A percentile compares a stretch with the other conserved stretches of the same genome.
Evolutionary conservation across 192 early-diverging fungal species (phyloP).

Genomic region (Mortierella claussenii): DNA sequence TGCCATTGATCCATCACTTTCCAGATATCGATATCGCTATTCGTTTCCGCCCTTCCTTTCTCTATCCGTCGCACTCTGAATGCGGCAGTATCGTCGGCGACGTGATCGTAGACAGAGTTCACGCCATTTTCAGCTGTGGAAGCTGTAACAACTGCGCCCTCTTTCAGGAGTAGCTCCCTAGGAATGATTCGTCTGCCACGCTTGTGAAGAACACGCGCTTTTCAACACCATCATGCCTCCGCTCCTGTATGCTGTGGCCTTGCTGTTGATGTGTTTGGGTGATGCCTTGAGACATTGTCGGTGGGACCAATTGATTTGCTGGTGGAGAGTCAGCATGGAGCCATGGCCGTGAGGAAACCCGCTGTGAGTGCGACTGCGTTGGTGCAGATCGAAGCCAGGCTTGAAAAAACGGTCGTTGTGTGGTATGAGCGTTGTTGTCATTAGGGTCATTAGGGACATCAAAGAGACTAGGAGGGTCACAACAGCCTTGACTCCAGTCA

Average conservation of each 20-base stretch:
- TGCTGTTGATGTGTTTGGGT: too few species aligned
- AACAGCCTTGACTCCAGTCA: background rate
- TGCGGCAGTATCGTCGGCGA: background rate
- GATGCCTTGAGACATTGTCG: too few species aligned
- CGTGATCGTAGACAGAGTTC: background rate
- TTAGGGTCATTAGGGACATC: background rate
- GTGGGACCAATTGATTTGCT: too few species aligned
- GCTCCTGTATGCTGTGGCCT: too few species aligned
- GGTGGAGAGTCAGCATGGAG: background rate
- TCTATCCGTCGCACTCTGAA: background rate
- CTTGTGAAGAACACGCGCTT: too few species aligned
- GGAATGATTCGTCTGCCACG: background rate
- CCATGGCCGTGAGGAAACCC: background rate
- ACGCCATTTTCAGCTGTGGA: background rate
- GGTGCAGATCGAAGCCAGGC: background rate
- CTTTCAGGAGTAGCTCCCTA: background rate
- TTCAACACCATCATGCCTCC: too few species aligned
- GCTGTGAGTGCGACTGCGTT: background rate
- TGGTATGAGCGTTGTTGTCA: background rate
- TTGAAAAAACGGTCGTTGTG: too few species aligned
- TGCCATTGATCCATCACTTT: conserved; percentile 4
- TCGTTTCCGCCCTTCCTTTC: background rate
- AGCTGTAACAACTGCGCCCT: background rate
- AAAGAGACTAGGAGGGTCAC: background rate
- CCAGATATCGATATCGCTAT: background rate